A percentile compares a stretch with the other conserved stretches of the same genome.
phyloP scores from a whole-genome alignment of 176 grass and related monocot species.

The Juncus inflexus region DNA sequence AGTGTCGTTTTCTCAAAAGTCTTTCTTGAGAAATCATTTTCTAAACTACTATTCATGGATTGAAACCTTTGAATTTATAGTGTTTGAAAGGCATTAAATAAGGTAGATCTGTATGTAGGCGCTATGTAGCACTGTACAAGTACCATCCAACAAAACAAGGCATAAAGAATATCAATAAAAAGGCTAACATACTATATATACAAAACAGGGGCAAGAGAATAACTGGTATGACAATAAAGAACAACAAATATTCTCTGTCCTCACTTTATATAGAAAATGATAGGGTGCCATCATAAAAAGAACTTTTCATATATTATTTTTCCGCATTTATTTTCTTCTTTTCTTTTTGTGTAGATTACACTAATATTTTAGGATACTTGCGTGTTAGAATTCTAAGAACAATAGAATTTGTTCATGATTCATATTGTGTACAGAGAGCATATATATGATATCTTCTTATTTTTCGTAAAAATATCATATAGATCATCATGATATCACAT shows the following conservation, averaged over 20 bases:
- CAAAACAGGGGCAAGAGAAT: conserved; percentile 36
- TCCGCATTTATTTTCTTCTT: conserved; percentile 23
- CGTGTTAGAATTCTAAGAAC: no score
- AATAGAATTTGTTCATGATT: no score
- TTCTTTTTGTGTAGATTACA: conserved; percentile 5
- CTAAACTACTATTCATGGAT: conserved; percentile 54
- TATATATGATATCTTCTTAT: no score
- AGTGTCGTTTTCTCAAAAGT: conserved; percentile 33
- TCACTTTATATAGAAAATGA: conserved; percentile 59
- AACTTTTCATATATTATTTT: conserved; percentile 21
- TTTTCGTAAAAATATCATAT: no score
- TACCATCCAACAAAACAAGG: conserved; percentile 41
- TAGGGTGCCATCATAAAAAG: conserved; percentile 1
- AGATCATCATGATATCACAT: no score
- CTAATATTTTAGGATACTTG: neutral
- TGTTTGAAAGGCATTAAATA: conserved; percentile 45
- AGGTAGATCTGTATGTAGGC: conserved; percentile 35
- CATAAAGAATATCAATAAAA: conserved; percentile 39
- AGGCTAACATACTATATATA: conserved; percentile 29
- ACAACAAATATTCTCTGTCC: conserved; percentile 59
- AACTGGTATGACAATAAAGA: conserved; percentile 33
- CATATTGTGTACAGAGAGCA: no score
- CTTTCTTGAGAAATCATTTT: conserved; percentile 35
- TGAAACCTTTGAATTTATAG: conserved; percentile 49
- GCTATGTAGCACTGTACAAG: conserved; percentile 35